Evolutionary conservation across 176 grass and related monocot species (phyloP).

Genomic region (Alopecurus myosuroides): DNA sequence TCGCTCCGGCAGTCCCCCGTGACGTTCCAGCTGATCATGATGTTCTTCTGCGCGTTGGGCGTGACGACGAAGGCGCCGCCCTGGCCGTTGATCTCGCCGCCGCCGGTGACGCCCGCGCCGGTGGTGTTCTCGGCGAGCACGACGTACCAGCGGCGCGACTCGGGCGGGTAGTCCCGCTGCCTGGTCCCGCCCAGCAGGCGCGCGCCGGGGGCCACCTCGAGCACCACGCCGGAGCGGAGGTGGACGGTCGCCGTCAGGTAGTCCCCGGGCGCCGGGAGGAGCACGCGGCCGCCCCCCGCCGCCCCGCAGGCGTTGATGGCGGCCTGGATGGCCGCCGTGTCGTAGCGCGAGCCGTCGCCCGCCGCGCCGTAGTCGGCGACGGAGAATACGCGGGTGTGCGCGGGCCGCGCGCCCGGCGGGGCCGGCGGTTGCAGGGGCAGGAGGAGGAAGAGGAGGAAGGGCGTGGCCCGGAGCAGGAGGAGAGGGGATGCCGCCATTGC

Average conservation of each 20-base stretch:
- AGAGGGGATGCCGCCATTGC: conserved; percentile 33
- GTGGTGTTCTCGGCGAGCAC: conserved; percentile 83
- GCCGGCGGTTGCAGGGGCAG: not conserved
- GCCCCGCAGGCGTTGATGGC: conserved; percentile 56
- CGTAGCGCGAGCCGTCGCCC: conserved; percentile 59
- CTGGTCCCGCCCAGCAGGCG: conserved; percentile 68
- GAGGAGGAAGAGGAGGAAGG: not conserved
- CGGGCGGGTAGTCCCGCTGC: conserved; percentile 70
- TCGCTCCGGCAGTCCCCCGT: conserved; percentile 69
- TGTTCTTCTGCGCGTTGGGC: conserved; percentile 69
- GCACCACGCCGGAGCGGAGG: conserved; percentile 65
- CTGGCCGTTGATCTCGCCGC: conserved; percentile 95
- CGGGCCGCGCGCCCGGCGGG: not conserved
- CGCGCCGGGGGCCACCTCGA: conserved; percentile 64
- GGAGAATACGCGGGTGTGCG: conserved; percentile 41
- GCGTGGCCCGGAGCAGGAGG: not conserved
- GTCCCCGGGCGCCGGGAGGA: conserved; percentile 57
- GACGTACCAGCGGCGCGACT: conserved; percentile 69
- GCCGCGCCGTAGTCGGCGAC: conserved; percentile 68
- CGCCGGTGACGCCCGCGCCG: conserved; percentile 63
- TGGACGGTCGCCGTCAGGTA: conserved; percentile 85
- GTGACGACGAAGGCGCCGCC: conserved; percentile 62
- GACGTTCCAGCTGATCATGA: conserved; percentile 96
- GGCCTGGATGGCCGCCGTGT: conserved; percentile 72
- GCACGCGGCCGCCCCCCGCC: conserved; percentile 57